Conservation (phyloP, 148 eudicot species). For the Nyssa sinensis region DNA sequence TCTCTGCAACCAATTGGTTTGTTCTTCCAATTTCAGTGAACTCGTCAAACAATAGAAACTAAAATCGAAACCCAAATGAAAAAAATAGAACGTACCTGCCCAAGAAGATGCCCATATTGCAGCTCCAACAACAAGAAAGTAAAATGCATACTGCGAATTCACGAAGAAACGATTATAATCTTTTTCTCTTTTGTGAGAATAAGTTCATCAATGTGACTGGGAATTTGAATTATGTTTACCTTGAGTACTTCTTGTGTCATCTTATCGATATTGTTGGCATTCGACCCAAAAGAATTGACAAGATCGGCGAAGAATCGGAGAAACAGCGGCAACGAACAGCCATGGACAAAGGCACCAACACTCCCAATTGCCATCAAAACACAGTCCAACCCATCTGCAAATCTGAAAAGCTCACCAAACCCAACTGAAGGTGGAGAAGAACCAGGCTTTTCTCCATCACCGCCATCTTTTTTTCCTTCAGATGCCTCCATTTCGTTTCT, state of each 20-base stretch:
- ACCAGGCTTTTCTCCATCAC: conserved; percentile 34
- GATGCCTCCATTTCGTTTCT: conserved; percentile 27
- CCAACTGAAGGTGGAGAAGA: conserved; percentile 38
- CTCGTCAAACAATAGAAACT: too few species aligned
- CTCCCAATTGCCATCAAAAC: conserved; percentile 79
- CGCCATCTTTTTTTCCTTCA: conserved; percentile 25
- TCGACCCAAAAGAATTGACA: conserved; percentile 92
- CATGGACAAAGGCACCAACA: conserved; percentile 92
- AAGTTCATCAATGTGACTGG: too few species aligned
- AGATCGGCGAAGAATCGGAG: conserved; percentile 99
- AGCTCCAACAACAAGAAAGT: conserved; percentile 96
- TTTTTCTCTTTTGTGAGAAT: not conserved
- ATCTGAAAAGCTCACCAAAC: conserved; percentile 77
- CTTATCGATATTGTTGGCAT: conserved; percentile 77
- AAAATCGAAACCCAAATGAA: not conserved
- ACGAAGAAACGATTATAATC: not conserved
- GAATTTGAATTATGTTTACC: conserved; percentile 31
- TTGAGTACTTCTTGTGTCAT: conserved; percentile 87
- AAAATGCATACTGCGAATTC: conserved; percentile 85
- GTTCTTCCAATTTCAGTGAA: not conserved
- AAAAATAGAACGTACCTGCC: conserved; percentile 59
- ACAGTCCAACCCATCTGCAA: conserved; percentile 81
- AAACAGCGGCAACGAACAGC: conserved; percentile 83
- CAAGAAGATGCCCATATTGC: conserved; percentile 99
- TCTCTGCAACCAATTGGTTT: conserved; percentile 51